Evolutionary conservation across 148 eudicot genomes (phyloP).

Genomic region (Tetragonia tetragonoides): DNA sequence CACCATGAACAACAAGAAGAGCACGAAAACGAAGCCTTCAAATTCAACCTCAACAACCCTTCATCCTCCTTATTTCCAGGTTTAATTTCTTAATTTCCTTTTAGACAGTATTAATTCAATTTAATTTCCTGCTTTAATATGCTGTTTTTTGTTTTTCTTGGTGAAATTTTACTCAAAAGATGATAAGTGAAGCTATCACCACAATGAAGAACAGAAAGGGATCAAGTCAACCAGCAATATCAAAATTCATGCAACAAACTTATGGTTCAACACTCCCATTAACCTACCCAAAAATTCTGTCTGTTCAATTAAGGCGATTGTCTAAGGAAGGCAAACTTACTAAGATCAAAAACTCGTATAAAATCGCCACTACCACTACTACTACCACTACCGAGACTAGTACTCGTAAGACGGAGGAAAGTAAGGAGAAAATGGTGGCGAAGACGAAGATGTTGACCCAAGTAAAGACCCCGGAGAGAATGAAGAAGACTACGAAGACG

Average conservation of each 20-base stretch:
- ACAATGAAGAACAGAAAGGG: not conserved
- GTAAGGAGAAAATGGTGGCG: not conserved
- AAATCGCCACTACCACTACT: not conserved
- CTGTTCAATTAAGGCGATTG: not conserved
- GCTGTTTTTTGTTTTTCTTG: not conserved
- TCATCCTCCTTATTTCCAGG: not conserved
- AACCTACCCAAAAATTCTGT: not conserved
- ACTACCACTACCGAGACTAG: not conserved
- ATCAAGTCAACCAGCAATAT: not conserved
- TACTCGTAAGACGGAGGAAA: not conserved
- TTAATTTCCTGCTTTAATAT: too few species aligned
- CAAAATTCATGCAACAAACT: not conserved
- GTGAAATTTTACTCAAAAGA: not conserved
- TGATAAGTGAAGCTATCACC: not conserved
- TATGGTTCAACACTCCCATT: not conserved
- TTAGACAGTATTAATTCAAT: too few species aligned
- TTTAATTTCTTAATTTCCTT: not conserved
- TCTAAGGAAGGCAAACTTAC: not conserved
- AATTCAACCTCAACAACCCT: not conserved
- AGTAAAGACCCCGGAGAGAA: not conserved
- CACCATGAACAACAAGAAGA: not conserved
- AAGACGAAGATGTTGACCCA: conserved; percentile 1
- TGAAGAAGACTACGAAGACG: not conserved
- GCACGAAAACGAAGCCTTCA: not conserved
- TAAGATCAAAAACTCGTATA: not conserved